Evolutionary conservation across 192 early-diverging fungal species (phyloP), one percentile per base, ranked within the genome.

Genomic region (Coemansia sp.): DNA sequence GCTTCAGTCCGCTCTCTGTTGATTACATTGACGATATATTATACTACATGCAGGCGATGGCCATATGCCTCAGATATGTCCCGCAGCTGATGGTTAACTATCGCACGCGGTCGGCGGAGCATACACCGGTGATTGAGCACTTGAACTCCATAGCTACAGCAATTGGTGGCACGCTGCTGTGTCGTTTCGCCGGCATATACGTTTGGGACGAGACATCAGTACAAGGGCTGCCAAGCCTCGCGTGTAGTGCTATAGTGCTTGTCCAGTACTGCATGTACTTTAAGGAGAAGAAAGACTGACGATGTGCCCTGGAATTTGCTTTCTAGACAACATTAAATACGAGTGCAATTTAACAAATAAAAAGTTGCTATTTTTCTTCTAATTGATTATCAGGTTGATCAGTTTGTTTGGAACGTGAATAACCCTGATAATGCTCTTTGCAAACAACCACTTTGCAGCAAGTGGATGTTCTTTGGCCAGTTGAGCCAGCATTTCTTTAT

Each of bases 351-450:
- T 18, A 49, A n/a, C 13, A 49, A 49, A 49, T 49, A 37, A 40
- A 40, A 15, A 40, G 18, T 1, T 7, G 23, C 6, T 29, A 63
- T 55, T 37, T 40, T 55, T 0, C 9, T 23, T 56, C 9, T 34
- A 31, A 42, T 66, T 57, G 20, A 66, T 61, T 12, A 96, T 86
- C 76, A 93, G 87, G 68, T 92, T 96, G 23, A 94, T 76, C 4
- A 93, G 70, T 60, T 87, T 88, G 40, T 91, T 67, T 16, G 77
- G 77, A 42, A 86, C 87, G 30, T 91, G 84, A 35, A 96, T 86
- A 34, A 79, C 84, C 62, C 85, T 85, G 57, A 88, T 70, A 40
- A 79, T 58, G 7, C 1, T 1, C 23, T 49, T 66, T 10, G 37
- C 85, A 51, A 66, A 61, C 7, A 89, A 63, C 86, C 86, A 92